Percentiles rank a stretch among this genome's conserved stretches.
Evolutionary conservation across 2,329 filamentous ascomycete genomes (phyloP).

Genomic region (Hypomyces perniciosus): DNA sequence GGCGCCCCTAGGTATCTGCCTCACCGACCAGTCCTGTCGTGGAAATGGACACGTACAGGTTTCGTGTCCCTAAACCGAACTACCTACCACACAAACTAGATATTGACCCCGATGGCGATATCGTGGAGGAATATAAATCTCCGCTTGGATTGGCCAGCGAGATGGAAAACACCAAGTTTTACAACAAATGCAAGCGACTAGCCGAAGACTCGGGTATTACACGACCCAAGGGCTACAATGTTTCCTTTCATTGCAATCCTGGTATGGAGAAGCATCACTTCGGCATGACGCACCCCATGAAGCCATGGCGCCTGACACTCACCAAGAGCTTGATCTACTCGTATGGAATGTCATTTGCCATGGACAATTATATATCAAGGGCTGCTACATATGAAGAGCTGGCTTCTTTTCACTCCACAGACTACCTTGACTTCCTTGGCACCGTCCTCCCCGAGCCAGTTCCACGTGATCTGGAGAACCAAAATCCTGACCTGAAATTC

Average conservation of each 20-base stretch:
- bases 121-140: slow-evolving; percentile 47
- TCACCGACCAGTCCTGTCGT: slow-evolving; percentile 14
- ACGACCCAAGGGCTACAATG: slow-evolving; percentile 76
- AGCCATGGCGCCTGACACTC: slow-evolving; percentile 92
- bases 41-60: slow-evolving; percentile 44
- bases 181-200: slow-evolving; percentile 50
- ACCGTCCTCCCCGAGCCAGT: slow-evolving; percentile 61
- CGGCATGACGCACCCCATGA: slow-evolving; percentile 96
- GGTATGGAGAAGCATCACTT: slow-evolving; percentile 96
- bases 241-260: slow-evolving; percentile 94
- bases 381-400: slow-evolving; percentile 84
- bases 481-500: slow-evolving; percentile 62
- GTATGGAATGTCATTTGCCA: slow-evolving; percentile 92
- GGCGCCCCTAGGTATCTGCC: neutral
- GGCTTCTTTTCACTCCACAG: slow-evolving; percentile 74
- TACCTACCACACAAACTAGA: slow-evolving; percentile 52
- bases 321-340: slow-evolving; percentile 92
- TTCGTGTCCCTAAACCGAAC: slow-evolving; percentile 52
- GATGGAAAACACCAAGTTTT: slow-evolving; percentile 50
- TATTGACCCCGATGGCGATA: slow-evolving; percentile 43
- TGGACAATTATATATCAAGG: slow-evolving; percentile 87
- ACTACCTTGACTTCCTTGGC: slow-evolving; percentile 86
- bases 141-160: slow-evolving; percentile 47
- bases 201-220: slow-evolving; percentile 63
- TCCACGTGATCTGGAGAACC: slow-evolving; percentile 59